Evolutionary conservation across 192 early-diverging fungal species (phyloP).

Genomic region (Lunasporangiospora selenospora): DNA sequence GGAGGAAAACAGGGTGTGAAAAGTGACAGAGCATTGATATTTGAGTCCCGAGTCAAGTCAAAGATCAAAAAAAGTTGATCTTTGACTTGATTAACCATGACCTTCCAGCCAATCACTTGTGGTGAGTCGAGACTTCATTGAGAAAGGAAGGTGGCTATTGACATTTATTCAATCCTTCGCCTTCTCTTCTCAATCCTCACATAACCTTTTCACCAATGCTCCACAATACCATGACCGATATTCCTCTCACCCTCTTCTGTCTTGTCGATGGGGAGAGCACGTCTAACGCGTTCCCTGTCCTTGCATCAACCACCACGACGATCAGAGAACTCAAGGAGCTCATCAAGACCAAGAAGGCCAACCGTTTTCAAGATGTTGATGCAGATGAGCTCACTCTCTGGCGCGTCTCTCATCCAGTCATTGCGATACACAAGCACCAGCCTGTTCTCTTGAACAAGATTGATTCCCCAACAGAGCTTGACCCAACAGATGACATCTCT

Average conservation of each 20-base stretch:
- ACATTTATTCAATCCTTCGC: too few species aligned
- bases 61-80: too few species aligned
- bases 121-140: too few species aligned
- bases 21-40: too few species aligned
- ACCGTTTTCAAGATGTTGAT: neutral
- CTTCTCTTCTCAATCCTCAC: too few species aligned
- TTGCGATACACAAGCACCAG: constrained; percentile 3
- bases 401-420: constrained; percentile 13
- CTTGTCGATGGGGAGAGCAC: neutral
- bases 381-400: constrained; percentile 13
- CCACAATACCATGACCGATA: neutral
- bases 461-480: neutral
- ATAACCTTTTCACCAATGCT: neutral
- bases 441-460: neutral
- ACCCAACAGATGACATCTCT: constrained; percentile 10
- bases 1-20: too few species aligned
- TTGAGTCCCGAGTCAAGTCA: too few species aligned
- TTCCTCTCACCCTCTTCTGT: neutral
- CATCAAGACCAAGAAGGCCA: too few species aligned
- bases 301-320: too few species aligned
- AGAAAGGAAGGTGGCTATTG: too few species aligned
- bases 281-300: neutral
- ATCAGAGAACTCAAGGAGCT: neutral
- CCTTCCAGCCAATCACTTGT: too few species aligned
- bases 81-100: too few species aligned